Conservation (phyloP, 148 eudicot genomes). For the Cornus kousa region DNA sequence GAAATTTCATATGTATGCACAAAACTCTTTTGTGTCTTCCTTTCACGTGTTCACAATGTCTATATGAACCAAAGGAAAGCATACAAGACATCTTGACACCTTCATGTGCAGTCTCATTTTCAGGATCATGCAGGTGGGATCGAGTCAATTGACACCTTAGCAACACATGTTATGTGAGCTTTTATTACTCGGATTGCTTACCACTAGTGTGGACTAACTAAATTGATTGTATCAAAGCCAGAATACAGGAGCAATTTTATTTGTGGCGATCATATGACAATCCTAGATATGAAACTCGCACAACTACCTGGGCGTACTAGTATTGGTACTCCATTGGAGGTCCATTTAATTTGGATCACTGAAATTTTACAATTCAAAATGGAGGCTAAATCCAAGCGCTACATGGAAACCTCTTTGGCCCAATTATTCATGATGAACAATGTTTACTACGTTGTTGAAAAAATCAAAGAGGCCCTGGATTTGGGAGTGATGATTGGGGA, state of each 20-base stretch:
- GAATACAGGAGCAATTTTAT: slow-evolving; percentile 31
- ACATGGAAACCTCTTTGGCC: slow-evolving; percentile 54
- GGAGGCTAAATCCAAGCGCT: slow-evolving; percentile 62
- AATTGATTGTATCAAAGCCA: slow-evolving; percentile 78
- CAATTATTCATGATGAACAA: slow-evolving; percentile 87
- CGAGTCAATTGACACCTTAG: too few relatives aligned
- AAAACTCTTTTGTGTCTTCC: too few relatives aligned
- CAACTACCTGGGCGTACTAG: slow-evolving; percentile 44
- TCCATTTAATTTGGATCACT: slow-evolving; percentile 87
- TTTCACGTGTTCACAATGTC: too few relatives aligned
- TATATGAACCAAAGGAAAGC: too few relatives aligned
- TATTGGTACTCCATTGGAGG: slow-evolving; percentile 38
- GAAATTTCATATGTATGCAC: too few relatives aligned
- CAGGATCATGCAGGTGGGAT: too few relatives aligned
- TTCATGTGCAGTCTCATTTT: too few relatives aligned
- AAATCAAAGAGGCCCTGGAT: slow-evolving; percentile 59
- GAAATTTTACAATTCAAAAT: slow-evolving; percentile 58
- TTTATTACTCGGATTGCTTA: too few relatives aligned
- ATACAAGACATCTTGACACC: too few relatives aligned
- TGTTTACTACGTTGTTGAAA: slow-evolving; percentile 68
- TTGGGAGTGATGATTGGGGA: slow-evolving; percentile 73
- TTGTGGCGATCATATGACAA: slow-evolving; percentile 33
- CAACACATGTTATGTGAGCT: too few relatives aligned
- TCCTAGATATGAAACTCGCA: slow-evolving; percentile 33
- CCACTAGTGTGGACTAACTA: slow-evolving; percentile 27